phyloP scores from a whole-genome alignment of 2,329 filamentous ascomycete species.

The Gremmenia infestans region DNA sequence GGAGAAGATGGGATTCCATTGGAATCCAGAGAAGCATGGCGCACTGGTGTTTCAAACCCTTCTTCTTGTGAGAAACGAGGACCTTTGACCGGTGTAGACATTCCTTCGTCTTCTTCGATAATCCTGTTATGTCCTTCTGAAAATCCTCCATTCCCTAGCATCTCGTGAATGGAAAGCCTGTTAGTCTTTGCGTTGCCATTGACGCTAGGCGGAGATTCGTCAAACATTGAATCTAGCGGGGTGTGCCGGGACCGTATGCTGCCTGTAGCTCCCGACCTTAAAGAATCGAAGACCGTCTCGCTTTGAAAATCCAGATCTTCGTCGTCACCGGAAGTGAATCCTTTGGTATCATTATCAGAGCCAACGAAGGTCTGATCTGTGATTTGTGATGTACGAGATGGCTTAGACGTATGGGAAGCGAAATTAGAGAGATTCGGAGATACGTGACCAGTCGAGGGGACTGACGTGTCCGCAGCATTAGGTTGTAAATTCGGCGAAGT shows the following conservation, averaged over 20 bases:
- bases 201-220: conserved; percentile 65
- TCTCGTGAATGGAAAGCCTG: conserved; percentile 30
- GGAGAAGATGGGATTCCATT: conserved; percentile 26
- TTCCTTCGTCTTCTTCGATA: conserved; percentile 57
- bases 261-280: conserved; percentile 65
- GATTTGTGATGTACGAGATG: conserved; percentile 22
- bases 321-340: conserved; percentile 64
- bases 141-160: conserved; percentile 37
- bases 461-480: conserved; percentile 31
- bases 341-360: conserved; percentile 63
- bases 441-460: conserved; percentile 39
- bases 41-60: conserved; percentile 16
- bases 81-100: conserved; percentile 42
- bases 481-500: conserved; percentile 29
- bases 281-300: conserved; percentile 71
- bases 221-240: conserved; percentile 74
- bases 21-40: conserved; percentile 12
- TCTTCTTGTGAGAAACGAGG: conserved; percentile 17
- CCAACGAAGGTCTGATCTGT: conserved; percentile 54
- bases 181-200: conserved; percentile 37
- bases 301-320: conserved; percentile 76
- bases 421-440: conserved; percentile 33
- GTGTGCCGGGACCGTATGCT: conserved; percentile 63
- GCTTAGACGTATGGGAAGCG: conserved; percentile 14
- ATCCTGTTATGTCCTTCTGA: conserved; percentile 54